Conservation (phyloP, 1,284 basidiomycete genomes). For the Kwoniella shivajii region DNA sequence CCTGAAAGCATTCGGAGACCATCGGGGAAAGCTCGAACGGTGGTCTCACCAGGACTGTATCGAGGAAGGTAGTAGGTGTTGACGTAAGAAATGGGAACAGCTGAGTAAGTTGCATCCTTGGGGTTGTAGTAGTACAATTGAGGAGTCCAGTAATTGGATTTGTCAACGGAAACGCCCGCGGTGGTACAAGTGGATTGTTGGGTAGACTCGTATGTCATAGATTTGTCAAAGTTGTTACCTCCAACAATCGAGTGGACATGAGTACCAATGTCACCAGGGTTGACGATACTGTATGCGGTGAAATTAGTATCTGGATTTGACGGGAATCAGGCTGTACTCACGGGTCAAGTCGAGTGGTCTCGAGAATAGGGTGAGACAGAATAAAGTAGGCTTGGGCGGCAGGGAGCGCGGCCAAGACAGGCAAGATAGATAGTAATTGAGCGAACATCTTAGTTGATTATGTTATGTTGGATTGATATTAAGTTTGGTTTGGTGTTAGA, state of each 20-base stretch:
- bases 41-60: constrained; percentile 27
- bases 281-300: constrained; percentile 32
- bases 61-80: constrained; percentile 53
- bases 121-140: constrained; percentile 55
- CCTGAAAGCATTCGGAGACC: constrained; percentile 57
- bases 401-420: constrained; percentile 29
- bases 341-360: constrained; percentile 49
- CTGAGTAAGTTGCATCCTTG: constrained; percentile 32
- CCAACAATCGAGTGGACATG: constrained; percentile 54
- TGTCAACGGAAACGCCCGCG: constrained; percentile 51
- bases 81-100: constrained; percentile 39
- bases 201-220: constrained; percentile 42
- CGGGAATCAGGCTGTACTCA: constrained; percentile 22
- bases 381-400: constrained; percentile 45
- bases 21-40: constrained; percentile 52
- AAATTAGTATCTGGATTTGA: not conserved
- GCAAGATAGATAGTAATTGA: constrained; percentile 25
- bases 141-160: constrained; percentile 57
- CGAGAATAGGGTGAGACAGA: constrained; percentile 42
- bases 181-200: constrained; percentile 52
- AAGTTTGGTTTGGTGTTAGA: constrained; percentile 3
- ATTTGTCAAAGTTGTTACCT: constrained; percentile 52
- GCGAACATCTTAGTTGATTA: constrained; percentile 21
- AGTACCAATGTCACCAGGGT: constrained; percentile 37
- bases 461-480: constrained; percentile 4